Evolutionary conservation across 2,329 filamentous ascomycete species (phyloP).

Genomic region (Cyphellophora europaea): DNA sequence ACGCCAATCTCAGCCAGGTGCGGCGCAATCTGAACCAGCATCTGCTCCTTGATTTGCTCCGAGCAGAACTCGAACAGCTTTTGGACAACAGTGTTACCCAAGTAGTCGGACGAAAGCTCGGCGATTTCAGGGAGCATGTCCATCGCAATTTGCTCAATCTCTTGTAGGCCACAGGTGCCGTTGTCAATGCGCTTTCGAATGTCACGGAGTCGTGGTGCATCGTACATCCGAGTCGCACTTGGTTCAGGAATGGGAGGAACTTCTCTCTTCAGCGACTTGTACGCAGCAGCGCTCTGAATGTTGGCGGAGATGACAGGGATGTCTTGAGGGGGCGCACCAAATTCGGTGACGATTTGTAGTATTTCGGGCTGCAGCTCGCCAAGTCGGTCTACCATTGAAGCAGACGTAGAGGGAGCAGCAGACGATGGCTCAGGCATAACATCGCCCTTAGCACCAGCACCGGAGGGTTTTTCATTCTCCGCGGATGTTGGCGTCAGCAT

Average conservation of each 20-base stretch:
- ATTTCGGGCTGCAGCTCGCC: constrained; percentile 75
- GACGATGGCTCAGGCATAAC: constrained; percentile 36
- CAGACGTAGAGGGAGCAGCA: constrained; percentile 48
- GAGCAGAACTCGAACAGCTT: constrained; percentile 97
- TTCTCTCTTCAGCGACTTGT: constrained; percentile 63
- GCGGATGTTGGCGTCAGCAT: constrained; percentile 88
- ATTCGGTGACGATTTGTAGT: constrained; percentile 73
- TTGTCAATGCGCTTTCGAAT: constrained; percentile 98
- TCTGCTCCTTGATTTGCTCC: constrained; percentile 78
- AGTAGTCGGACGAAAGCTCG: constrained; percentile 87
- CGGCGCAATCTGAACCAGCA: constrained; percentile 79
- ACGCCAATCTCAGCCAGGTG: constrained; percentile 94
- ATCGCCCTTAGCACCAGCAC: constrained; percentile 22
- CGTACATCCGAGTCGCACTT: constrained; percentile 78
- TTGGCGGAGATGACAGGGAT: constrained; percentile 59
- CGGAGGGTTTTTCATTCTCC: constrained; percentile 23
- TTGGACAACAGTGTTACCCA: constrained; percentile 98
- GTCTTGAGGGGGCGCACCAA: constrained; percentile 78
- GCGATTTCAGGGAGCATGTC: constrained; percentile 96
- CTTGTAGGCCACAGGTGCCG: constrained; percentile 70
- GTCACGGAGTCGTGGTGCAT: constrained; percentile 88
- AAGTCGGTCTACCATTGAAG: constrained; percentile 51
- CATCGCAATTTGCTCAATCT: constrained; percentile 85
- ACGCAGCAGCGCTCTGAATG: constrained; percentile 69
- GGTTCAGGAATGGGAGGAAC: constrained; percentile 86